Evolutionary conservation across 23 red algal genomes (phyloP), one percentile per base, ranked within the genome.

Genomic region (Chondrus crispus): DNA sequence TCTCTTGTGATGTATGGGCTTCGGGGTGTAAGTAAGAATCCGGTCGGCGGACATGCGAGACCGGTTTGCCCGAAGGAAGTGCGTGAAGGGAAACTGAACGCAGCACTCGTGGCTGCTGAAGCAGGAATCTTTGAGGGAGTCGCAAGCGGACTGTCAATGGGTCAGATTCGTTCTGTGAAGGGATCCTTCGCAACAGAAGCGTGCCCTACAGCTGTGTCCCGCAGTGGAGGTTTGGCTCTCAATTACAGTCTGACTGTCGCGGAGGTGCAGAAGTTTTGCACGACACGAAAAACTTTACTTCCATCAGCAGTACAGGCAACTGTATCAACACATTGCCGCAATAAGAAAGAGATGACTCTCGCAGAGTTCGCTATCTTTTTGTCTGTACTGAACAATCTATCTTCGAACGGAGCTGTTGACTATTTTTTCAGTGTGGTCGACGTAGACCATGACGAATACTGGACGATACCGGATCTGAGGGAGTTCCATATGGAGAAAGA

Each of bases 401-500:
- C 82, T 29, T 89, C 80, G 54, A 36, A 62, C 30, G 88, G 72
- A 14, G 91, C 93, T 3, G 50, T 87, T 8, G 92, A 99, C 47
- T 91, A 91, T 33, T 57, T 96, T 45, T 99, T 96, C 85, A 74
- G 75, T 2, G 78, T 96, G 8, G 62, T 96, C 18, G 97, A 99
- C 82, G 54, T 46, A 12, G 97, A 99, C 58, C 95, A 91, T 57
- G 97, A 99, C 80, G 97, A 93, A 28, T 70, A 63, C 8, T 80
- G 93, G 68, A 92, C 93, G 11, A 46, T 87, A n/a, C 89, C 75
- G 22, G 96, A 98, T 68, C 81, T 96, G 60, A 44, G 76, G 22
- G 63, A 88, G 50, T 91, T 95, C 42, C 93, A 98, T 58, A 84
- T 84, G 89, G 93, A 98, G 58, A 98, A 98, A 39, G 85, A 90